Base-by-base conservation (phyloP, 257 asterid genomes). In the Echium plantagineum region DNA sequence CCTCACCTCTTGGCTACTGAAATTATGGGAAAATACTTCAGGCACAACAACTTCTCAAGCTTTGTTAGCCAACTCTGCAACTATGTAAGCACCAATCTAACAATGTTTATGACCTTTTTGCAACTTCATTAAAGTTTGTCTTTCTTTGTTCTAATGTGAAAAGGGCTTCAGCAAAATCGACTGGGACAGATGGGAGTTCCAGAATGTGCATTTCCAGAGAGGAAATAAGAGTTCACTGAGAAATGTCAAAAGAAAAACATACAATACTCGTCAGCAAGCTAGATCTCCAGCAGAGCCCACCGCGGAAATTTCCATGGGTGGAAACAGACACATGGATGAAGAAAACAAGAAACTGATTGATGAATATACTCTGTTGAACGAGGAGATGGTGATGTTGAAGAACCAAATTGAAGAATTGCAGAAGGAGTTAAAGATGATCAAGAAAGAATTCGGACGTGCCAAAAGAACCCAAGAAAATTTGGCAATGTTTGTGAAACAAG, bases 121-220 rank as follows among this genome's bases (percentile, higher is more conserved):
- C 52, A 35, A 35, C 49, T 42, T 42, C 49, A 10, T 10, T 3
- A 15, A 5, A 13, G 28, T 4, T 18, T 13, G 15, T 52, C 38
- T 57, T 21, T 66, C 22, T 30, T 7, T 60, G 67, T 15, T 49
- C 6, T 67, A 47, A 12, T 31, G 35, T 20, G 26, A 47, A 7
- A 26, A 77, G 85, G 80, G 85, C 9, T 83, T 83, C 70, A 76
- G 62, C 57, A 83, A 83, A 69, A 56, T 71, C 31, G 69, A 70
- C 58, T 83, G 81, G 83, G 83, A 75, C 60, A 66, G 65, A 60
- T 72, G 76, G 65, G 91, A 83, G 46, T 83, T 74, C 64, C 71
- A 55, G 69, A 78, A 81, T 57, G 81, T 72, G 13, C 32, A 73
- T 69, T 83, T 83, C 57, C 83, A 63, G 32, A 81, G 52, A 69